Evolutionary conservation across 129 eudicot genomes (phyloP).

Genomic region (Escallonia rubra): DNA sequence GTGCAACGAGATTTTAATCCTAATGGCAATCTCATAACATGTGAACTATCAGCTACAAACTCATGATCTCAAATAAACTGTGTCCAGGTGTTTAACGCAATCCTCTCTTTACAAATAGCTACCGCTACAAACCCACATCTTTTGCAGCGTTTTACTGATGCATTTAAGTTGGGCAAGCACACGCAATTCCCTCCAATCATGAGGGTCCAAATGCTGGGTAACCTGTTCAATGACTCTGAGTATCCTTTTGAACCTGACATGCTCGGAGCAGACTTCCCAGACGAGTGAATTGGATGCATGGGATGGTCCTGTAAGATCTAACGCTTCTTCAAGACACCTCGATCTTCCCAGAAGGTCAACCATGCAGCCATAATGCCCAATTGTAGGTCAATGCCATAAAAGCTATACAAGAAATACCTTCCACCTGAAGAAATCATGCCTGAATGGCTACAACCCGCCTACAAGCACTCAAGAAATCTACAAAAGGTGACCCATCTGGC

Average conservation of each 20-base stretch:
- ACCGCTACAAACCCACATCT: slow-evolving; percentile 41
- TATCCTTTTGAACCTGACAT: slow-evolving; percentile 38
- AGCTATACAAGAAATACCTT: slow-evolving; percentile 34
- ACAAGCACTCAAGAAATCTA: slow-evolving; percentile 48
- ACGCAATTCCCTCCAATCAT: slow-evolving; percentile 58
- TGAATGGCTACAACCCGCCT: slow-evolving; percentile 53
- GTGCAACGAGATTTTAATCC: slow-evolving; percentile 38
- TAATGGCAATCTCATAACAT: slow-evolving; percentile 53
- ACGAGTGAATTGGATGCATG: slow-evolving; percentile 47
- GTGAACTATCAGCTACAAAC: slow-evolving; percentile 49
- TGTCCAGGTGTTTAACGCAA: slow-evolving; percentile 49
- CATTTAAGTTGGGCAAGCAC: slow-evolving; percentile 44
- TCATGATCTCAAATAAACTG: slow-evolving; percentile 60
- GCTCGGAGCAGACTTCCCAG: slow-evolving; percentile 62
- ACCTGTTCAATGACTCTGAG: slow-evolving; percentile 28
- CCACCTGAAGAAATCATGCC: slow-evolving; percentile 44
- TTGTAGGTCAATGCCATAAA: slow-evolving; percentile 42
- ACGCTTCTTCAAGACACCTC: slow-evolving; percentile 51
- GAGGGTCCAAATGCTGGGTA: slow-evolving; percentile 44
- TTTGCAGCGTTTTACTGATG: slow-evolving; percentile 47
- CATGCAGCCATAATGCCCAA: slow-evolving; percentile 58
- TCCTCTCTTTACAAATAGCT: slow-evolving; percentile 40
- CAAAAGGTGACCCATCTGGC: slow-evolving; percentile 50
- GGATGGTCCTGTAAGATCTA: slow-evolving; percentile 40
- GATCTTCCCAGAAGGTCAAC: slow-evolving; percentile 63